phyloP scores from a whole-genome alignment of 2,329 filamentous ascomycete species.

The Pseudocercospora eumusae region DNA sequence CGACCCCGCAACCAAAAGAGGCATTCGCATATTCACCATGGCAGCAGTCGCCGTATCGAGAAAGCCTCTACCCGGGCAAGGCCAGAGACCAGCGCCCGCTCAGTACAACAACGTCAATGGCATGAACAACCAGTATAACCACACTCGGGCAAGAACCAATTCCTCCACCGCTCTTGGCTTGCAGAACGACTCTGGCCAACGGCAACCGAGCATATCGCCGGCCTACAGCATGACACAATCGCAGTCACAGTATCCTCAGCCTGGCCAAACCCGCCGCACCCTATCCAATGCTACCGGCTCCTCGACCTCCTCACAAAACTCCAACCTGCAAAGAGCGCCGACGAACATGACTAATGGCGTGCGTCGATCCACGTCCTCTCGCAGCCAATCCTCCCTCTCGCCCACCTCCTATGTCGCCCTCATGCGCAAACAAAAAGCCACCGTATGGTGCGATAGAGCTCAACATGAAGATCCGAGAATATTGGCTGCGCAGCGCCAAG shows the following conservation, averaged over 20 bases:
- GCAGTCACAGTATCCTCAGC: constrained; percentile 21
- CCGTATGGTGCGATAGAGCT: constrained; percentile 94
- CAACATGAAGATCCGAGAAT: constrained; percentile 89
- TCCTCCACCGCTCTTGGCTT: constrained; percentile 30
- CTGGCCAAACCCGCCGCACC: constrained; percentile 51
- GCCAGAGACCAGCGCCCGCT: constrained; percentile 4
- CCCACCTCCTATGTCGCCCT: constrained; percentile 86
- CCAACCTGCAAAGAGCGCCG: constrained; percentile 50
- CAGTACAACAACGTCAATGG: constrained; percentile 19
- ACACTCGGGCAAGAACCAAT: constrained; percentile 47
- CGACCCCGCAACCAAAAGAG: background rate
- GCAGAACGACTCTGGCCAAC: constrained; percentile 32
- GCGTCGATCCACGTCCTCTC: constrained; percentile 77
- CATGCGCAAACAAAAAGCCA: constrained; percentile 95
- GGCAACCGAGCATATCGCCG: constrained; percentile 23
- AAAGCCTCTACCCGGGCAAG: constrained; percentile 5
- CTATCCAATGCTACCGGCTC: constrained; percentile 67
- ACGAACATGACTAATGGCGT: constrained; percentile 46
- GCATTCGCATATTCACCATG: no score
- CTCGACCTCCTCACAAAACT: constrained; percentile 64
- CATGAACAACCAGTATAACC: constrained; percentile 42
- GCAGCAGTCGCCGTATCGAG: constrained; percentile 2
- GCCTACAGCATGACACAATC: constrained; percentile 29
- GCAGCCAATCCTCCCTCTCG: constrained; percentile 61
- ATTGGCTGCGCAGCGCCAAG: constrained; percentile 78